These are phyloP conservation scores for Mimosa bimucronata DNA, from an alignment of 306 rosid species.

Conservation along the genomic window DNA sequence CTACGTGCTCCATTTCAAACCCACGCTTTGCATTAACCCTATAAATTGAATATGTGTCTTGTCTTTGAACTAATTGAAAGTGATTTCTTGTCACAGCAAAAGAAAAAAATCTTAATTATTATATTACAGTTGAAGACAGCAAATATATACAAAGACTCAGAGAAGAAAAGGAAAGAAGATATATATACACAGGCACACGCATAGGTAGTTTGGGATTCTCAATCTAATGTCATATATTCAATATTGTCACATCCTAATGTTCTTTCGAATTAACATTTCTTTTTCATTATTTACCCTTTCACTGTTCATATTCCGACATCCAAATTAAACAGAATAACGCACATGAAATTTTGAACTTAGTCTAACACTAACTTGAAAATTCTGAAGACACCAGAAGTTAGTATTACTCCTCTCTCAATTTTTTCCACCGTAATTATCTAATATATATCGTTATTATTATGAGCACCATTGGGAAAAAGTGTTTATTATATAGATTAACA, in stretches of 20 bases:
- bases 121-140: slow-evolving; percentile 49
- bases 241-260: slow-evolving; percentile 45
- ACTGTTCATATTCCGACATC: not conserved
- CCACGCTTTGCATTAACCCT: not conserved
- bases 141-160: slow-evolving; percentile 47
- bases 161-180: slow-evolving; percentile 50
- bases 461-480: not conserved
- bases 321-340: not conserved
- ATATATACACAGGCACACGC: not conserved
- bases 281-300: not conserved
- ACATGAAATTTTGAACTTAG: not conserved
- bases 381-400: not conserved
- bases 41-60: slow-evolving; percentile 21
- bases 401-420: not conserved
- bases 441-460: not conserved
- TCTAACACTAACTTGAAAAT: not conserved
- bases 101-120: not conserved
- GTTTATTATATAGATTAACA: too few species aligned
- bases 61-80: slow-evolving; percentile 38
- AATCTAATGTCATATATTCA: slow-evolving; percentile 38
- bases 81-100: slow-evolving; percentile 34
- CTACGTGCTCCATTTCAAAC: not conserved
- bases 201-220: slow-evolving; percentile 45
- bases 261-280: not conserved
- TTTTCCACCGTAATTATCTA: not conserved